A percentile compares a stretch with the other conserved stretches of the same genome.
Conservation (phyloP, 1,284 basidiomycete species). For the Pterulicium gracile region DNA sequence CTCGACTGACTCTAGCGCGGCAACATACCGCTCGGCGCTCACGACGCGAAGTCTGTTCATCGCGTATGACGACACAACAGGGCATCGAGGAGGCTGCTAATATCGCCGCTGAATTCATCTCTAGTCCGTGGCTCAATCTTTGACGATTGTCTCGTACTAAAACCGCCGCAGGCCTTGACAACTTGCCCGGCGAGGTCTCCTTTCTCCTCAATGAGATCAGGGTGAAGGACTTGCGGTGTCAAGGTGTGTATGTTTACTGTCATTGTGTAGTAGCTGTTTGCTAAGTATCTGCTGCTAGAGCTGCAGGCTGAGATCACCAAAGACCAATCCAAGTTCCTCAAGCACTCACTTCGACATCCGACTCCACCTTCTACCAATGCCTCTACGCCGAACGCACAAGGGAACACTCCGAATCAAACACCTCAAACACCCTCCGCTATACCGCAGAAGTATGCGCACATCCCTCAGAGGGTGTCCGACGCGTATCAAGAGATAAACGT, state of each 20-base stretch:
- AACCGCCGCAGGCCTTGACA: slow-evolving; percentile 47
- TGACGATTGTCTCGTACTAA: not conserved
- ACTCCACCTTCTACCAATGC: slow-evolving; percentile 11
- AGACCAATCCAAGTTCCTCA: slow-evolving; percentile 46
- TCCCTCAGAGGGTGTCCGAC: slow-evolving; percentile 37
- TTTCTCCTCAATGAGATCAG: slow-evolving; percentile 67
- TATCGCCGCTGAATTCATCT: slow-evolving; percentile 58
- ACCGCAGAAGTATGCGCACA: slow-evolving; percentile 24
- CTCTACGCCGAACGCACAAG: slow-evolving; percentile 8
- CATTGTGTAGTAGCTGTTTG: no score
- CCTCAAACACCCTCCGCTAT: slow-evolving; percentile 20
- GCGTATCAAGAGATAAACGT: slow-evolving; percentile 44
- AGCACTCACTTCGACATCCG: slow-evolving; percentile 34
- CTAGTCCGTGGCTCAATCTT: slow-evolving; percentile 22
- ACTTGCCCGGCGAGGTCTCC: slow-evolving; percentile 62
- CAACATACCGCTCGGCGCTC: not conserved
- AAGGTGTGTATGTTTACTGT: slow-evolving; percentile 26
- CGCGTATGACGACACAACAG: slow-evolving; percentile 10
- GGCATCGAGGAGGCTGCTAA: slow-evolving; percentile 62
- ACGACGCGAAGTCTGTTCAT: not conserved
- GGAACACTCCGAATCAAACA: slow-evolving; percentile 18
- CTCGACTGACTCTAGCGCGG: no score
- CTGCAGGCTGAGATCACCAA: slow-evolving; percentile 46
- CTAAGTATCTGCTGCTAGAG: slow-evolving; percentile 17
- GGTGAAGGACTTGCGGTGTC: slow-evolving; percentile 37